phyloP scores from a whole-genome alignment of 1,284 basidiomycete species.

The Stereum hirsutum region DNA sequence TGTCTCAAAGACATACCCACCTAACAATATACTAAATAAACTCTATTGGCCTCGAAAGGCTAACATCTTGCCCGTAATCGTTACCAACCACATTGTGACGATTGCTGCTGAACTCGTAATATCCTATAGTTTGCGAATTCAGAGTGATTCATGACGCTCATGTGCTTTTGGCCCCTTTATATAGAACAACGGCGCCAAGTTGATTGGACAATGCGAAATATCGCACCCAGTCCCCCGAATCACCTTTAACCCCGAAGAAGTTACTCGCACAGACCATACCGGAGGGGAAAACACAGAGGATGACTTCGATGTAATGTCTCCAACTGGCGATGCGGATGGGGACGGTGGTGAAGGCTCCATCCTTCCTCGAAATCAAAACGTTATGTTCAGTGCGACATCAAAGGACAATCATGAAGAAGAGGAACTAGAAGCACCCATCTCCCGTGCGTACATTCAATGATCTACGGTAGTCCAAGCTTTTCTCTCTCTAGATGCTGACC shows the following conservation, averaged over 20 bases:
- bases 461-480: not conserved
- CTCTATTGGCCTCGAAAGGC: no score
- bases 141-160: slow-evolving; percentile 3
- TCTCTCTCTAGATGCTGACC: not conserved
- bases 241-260: slow-evolving; percentile 24
- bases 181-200: slow-evolving; percentile 68
- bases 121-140: slow-evolving; percentile 9
- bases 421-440: slow-evolving; percentile 55
- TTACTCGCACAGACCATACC: slow-evolving; percentile 1
- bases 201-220: slow-evolving; percentile 96
- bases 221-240: slow-evolving; percentile 71
- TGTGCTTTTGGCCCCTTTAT: not conserved
- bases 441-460: slow-evolving; percentile 32
- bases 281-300: not conserved
- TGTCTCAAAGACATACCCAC: slow-evolving; percentile 1
- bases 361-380: slow-evolving; percentile 35
- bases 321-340: slow-evolving; percentile 8
- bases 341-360: no score
- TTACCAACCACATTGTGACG: slow-evolving; percentile 95
- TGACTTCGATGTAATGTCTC: slow-evolving; percentile 26
- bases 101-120: slow-evolving; percentile 89
- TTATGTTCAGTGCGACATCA: slow-evolving; percentile 50
- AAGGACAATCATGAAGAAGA: slow-evolving; percentile 42
- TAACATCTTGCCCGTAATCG: slow-evolving; percentile 81
- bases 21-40: slow-evolving; percentile 11